Evolutionary conservation across 176 grass and related monocot genomes (phyloP), one percentile per base, ranked within the genome.

Genomic region (Elymus sibiricus): DNA sequence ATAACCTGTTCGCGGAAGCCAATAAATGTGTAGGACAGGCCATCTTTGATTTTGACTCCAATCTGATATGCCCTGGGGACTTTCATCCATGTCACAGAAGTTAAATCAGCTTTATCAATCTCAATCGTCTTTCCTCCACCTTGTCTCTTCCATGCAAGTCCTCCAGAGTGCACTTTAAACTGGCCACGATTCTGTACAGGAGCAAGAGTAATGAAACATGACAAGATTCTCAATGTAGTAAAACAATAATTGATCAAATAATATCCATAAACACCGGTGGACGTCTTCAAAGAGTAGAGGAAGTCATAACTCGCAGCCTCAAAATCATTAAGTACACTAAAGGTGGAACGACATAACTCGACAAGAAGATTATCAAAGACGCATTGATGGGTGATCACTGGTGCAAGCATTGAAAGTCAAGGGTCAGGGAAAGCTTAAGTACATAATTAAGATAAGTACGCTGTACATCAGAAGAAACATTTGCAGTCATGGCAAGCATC

Each of bases 121-220:
- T 87, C 80, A 21, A 97, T 92, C 31, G 87, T 94, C 72, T 97
- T 97, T 73, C 94, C 94, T 82, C 94, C 94, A 40, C 92, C 94
- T 90, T 94, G 92, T 68, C 86, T 94, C 84, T 85, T 94, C 94
- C 94, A 97, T 82, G 92, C 80, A 82, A 94, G 51, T 25, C 94
- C 94, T 51, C 92, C 92, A 11, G 94, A 89, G 84, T 92, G 74
- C 69, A 97, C 89, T 82, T 92, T 93, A 80, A 97, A 94, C 84
- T 97, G 94, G 29, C 94, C 92, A 40, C 90, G 90, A 25, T 94
- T 97, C 94, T 97, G 79, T 37, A 67, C 31, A 79, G 35, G 38
- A 86, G 12, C 37, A 88, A 74, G 32, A 28, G 87, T 40, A 65
- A 81, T 35, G 19, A 51, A 43, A 28, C 43, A 43, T 79, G 19